These are phyloP conservation scores for Paecilomyces sp. DNA, from an alignment of 2,329 filamentous ascomycete genomes.

Conservation along the genomic window DNA sequence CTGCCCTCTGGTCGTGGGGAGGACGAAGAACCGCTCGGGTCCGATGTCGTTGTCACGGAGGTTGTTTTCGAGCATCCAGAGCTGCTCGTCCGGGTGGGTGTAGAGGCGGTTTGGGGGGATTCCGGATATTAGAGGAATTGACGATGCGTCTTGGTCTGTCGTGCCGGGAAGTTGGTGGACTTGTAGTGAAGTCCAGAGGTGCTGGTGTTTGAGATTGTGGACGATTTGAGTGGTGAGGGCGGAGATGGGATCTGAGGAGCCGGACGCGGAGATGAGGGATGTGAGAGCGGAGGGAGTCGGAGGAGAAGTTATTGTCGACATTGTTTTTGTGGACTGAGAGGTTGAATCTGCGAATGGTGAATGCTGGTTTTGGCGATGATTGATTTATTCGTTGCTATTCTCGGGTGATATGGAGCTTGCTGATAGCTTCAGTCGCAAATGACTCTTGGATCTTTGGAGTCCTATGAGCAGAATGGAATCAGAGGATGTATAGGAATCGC, in stretches of 20 bases:
- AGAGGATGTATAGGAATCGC: background rate
- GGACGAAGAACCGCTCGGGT: slow-evolving; percentile 51
- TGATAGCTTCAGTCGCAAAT: background rate
- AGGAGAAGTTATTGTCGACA: slow-evolving; percentile 2
- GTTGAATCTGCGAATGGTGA: slow-evolving; percentile 10
- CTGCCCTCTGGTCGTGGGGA: slow-evolving; percentile 53
- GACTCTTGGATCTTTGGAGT: background rate
- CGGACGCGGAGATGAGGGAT: slow-evolving; percentile 27
- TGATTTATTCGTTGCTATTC: background rate
- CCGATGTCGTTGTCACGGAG: slow-evolving; percentile 41
- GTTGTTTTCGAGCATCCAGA: slow-evolving; percentile 48
- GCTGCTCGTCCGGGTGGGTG: slow-evolving; percentile 58
- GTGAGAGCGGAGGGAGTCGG: slow-evolving; percentile 33
- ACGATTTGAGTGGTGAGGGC: slow-evolving; percentile 52
- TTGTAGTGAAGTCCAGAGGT: slow-evolving; percentile 52
- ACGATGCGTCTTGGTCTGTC: slow-evolving; percentile 5
- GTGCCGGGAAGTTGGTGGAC: slow-evolving; percentile 30
- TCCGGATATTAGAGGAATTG: slow-evolving; percentile 51
- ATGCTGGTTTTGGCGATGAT: background rate
- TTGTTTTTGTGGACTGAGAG: background rate
- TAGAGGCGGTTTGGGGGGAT: slow-evolving; percentile 55
- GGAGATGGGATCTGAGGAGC: slow-evolving; percentile 19
- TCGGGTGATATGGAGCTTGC: background rate
- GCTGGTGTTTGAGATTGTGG: slow-evolving; percentile 59
- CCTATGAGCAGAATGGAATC: background rate